These are phyloP conservation scores for Wickerhamomyces alni DNA, from an alignment of 805 yeast species.

Conservation along the genomic window DNA sequence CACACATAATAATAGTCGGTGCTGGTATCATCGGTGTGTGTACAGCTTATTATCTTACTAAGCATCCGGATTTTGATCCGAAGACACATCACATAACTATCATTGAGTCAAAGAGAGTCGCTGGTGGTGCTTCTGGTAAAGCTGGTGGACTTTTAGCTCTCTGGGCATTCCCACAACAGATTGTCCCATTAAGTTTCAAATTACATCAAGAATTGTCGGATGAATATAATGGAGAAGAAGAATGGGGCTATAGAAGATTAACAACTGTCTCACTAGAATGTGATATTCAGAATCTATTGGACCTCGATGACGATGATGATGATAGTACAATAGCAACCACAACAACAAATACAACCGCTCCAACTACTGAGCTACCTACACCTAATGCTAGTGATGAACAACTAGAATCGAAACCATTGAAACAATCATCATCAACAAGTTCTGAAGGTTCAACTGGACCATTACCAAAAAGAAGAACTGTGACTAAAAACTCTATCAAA, in stretches of 20 bases:
- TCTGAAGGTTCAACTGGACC: constrained; percentile 16
- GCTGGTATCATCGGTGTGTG: constrained; percentile 97
- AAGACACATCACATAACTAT: constrained; percentile 74
- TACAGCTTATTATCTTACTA: constrained; percentile 82
- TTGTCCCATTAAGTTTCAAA: constrained; percentile 81
- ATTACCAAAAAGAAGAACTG: constrained; percentile 29
- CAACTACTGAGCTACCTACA: constrained; percentile 2
- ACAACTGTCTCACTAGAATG: constrained; percentile 87
- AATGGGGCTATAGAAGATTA: constrained; percentile 91
- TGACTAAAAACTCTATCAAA: constrained; percentile 28
- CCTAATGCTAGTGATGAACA: constrained; percentile 11
- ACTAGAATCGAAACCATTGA: constrained; percentile 8
- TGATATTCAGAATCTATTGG: constrained; percentile 40
- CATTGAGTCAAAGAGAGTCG: constrained; percentile 84
- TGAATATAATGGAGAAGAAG: constrained; percentile 71
- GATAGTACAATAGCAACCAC: constrained; percentile 5
- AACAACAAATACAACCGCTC: background rate
- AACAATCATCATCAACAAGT: constrained; percentile 7
- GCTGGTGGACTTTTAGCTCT: constrained; percentile 94
- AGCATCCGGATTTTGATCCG: constrained; percentile 75
- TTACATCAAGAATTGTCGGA: constrained; percentile 80
- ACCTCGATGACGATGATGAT: constrained; percentile 17
- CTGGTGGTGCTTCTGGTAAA: constrained; percentile 96
- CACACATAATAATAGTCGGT: constrained; percentile 80
- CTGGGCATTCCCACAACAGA: constrained; percentile 96